Percentiles rank a stretch among this genome's conserved stretches.
Evolutionary conservation across 2,329 filamentous ascomycete species (phyloP).

Genomic region (Fusarium metavorans): DNA sequence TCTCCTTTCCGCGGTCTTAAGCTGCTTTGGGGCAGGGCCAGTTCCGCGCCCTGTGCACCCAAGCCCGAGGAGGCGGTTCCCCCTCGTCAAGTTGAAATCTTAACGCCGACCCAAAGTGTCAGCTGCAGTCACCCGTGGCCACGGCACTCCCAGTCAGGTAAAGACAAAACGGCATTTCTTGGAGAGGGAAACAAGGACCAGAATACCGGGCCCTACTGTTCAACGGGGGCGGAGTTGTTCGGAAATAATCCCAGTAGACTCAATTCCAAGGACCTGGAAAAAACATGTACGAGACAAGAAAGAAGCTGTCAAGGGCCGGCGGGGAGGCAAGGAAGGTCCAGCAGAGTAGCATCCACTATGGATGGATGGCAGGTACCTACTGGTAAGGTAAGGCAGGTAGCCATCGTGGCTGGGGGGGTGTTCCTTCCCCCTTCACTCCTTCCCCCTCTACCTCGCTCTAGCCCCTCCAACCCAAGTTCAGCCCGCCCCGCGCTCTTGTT

Average conservation of each 20-base stretch:
- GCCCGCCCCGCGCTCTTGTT: conserved; percentile 39
- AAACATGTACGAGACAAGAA: neutral
- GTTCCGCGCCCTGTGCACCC: conserved; percentile 1
- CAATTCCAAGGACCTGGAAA: conserved; percentile 20
- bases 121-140: conserved; percentile 31
- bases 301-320: neutral
- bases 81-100: conserved; percentile 21
- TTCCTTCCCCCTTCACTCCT: conserved; percentile 38
- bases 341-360: neutral
- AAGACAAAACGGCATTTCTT: conserved; percentile 35
- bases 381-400: neutral
- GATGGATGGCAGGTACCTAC: conserved; percentile 8
- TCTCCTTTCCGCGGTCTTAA: conserved; percentile 38
- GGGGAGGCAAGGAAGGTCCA: conserved; percentile 1
- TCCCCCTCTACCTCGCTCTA: conserved; percentile 21
- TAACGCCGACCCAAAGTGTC: conserved; percentile 22
- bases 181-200: conserved; percentile 34
- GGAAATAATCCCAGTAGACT: conserved; percentile 26
- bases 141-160: conserved; percentile 35
- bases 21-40: conserved; percentile 36
- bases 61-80: conserved; percentile 36
- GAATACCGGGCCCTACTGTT: conserved; percentile 34
- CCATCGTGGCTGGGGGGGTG: conserved; percentile 25
- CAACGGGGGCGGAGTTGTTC: conserved; percentile 36
- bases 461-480: conserved; percentile 28